Conservation (phyloP, 805 yeast genomes). For the Candida boleticola region DNA sequence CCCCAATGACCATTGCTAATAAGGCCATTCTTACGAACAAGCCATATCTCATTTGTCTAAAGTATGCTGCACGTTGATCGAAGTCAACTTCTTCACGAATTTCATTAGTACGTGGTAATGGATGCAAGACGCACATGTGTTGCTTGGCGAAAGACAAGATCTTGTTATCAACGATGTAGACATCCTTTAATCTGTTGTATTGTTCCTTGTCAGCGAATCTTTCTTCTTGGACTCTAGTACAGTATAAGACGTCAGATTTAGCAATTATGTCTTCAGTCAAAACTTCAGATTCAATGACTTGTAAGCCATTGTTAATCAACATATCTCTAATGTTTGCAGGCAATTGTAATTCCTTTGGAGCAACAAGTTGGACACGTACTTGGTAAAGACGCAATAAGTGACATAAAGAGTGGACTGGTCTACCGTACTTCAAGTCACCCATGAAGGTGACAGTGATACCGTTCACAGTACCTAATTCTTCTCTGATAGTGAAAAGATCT, state of each 20-base stretch:
- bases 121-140: conserved; percentile 99
- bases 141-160: conserved; percentile 90
- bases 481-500: conserved; percentile 97
- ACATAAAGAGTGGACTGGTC: conserved; percentile 97
- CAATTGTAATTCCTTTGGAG: conserved; percentile 84
- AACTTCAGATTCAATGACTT: conserved; percentile 68
- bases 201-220: conserved; percentile 76
- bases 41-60: conserved; percentile 99
- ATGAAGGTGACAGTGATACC: conserved; percentile 97
- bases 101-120: conserved; percentile 95
- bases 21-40: conserved; percentile 98
- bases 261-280: conserved; percentile 84
- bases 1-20: conserved; percentile 96
- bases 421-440: conserved; percentile 98
- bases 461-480: conserved; percentile 96
- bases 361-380: conserved; percentile 86
- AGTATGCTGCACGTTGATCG: conserved; percentile 98
- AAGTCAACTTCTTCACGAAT: conserved; percentile 98
- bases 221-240: conserved; percentile 98
- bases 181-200: conserved; percentile 85
- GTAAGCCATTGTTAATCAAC: conserved; percentile 65
- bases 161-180: conserved; percentile 89
- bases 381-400: conserved; percentile 88
- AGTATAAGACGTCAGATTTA: conserved; percentile 90
- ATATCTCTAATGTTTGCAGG: conserved; percentile 73